Evolutionary conservation across 371 early-diverging fungal genomes (phyloP), one percentile per base, ranked within the genome.

Genomic region (Lichtheimia ramosa): DNA sequence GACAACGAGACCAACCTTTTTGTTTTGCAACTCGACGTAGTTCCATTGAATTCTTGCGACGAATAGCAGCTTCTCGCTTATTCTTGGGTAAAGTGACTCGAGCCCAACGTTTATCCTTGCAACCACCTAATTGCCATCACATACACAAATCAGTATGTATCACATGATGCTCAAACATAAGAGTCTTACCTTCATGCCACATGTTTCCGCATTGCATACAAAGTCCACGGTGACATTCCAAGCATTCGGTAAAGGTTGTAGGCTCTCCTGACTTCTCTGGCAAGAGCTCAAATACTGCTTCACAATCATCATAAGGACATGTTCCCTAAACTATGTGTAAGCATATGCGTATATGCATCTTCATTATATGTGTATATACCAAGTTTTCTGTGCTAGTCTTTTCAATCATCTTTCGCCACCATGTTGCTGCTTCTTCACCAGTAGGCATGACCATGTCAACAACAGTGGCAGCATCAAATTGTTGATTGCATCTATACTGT

Each of bases 231-330:
- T 51, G 41, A 39, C 51, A 58, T 40, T 51, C 58, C 14, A 58
- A 20, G 18, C 49, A 58, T 50, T 58, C 58, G 5, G 18, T 43
- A 25, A 54, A 40, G 10, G 54, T n/a, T 15, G 6, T 34, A 2
- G 6, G 14, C 25, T 61, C 25, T 21, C n/a, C 5, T 3, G 10
- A 23, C 12, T 15, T 13, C 16, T 50, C 24, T 4, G 24, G 16
- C 10, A 27, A 18, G 18, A 53, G 40, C 13, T 61, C 61, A 16
- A 48, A 49, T 5, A 40, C 39, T 0, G 34, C 58, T 27, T 48
- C 2, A 39, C 58, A 57, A 57, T 57, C 58, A 12, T 18, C 21
- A 57, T 57, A 49, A n/a, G 58, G 58, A 49, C 58, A 57, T 13
- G 27, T 27, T 3, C 34, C 58, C 58, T 57, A 46, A 7, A 46